phyloP scores from a whole-genome alignment of 2,329 filamentous ascomycete species.

The Microdochium bolleyi region DNA sequence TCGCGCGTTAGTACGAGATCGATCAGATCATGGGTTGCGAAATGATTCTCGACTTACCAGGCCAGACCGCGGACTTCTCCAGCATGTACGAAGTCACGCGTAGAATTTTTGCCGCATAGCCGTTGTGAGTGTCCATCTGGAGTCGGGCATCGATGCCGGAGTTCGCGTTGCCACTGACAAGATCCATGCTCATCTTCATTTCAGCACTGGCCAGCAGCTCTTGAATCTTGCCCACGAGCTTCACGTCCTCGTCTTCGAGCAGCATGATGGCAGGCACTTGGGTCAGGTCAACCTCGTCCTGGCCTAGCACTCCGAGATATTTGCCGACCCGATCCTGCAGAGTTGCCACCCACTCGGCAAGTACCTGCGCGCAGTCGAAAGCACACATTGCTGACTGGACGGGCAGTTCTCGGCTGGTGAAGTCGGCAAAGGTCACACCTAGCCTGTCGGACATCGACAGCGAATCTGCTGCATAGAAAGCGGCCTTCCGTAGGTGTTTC shows the following conservation, averaged over 20 bases:
- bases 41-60: constrained; percentile 49
- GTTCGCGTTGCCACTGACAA: constrained; percentile 37
- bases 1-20: constrained; percentile 4
- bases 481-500: constrained; percentile 84
- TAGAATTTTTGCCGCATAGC: constrained; percentile 79
- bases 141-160: constrained; percentile 43
- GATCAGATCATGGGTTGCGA: not conserved
- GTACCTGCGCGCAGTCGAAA: constrained; percentile 88
- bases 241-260: constrained; percentile 84
- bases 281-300: constrained; percentile 68
- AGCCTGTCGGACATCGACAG: constrained; percentile 82
- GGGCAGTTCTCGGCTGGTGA: constrained; percentile 75
- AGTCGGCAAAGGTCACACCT: constrained; percentile 77
- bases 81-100: constrained; percentile 80
- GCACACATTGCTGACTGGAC: constrained; percentile 87
- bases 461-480: constrained; percentile 88
- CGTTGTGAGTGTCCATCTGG: constrained; percentile 54
- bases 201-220: constrained; percentile 72
- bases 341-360: constrained; percentile 89
- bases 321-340: constrained; percentile 90
- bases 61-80: constrained; percentile 86
- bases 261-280: constrained; percentile 85
- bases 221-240: constrained; percentile 74
- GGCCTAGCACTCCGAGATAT: constrained; percentile 79
- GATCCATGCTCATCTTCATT: constrained; percentile 62